Percentiles rank a stretch among this genome's conserved stretches.
Conservation (phyloP, 345 rosid species). For the Eucalyptus cloeziana region DNA sequence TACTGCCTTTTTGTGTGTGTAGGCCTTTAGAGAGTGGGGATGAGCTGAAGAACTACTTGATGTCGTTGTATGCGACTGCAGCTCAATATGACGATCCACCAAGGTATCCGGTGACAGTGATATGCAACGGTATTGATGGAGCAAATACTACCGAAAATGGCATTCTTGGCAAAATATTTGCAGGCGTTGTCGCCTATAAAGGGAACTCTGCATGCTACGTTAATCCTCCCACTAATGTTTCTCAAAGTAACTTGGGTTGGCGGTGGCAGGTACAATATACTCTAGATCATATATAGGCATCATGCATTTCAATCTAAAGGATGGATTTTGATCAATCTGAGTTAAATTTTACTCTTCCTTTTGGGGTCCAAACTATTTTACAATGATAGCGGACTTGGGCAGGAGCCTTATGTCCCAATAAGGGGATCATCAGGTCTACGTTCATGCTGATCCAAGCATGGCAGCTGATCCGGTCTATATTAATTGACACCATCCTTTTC, state of each 20-base stretch:
- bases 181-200: slow-evolving; percentile 4
- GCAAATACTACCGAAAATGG: not conserved
- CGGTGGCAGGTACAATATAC: slow-evolving; percentile 26
- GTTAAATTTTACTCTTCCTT: not conserved
- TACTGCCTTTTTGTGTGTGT: not conserved
- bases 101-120: not conserved
- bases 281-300: not conserved
- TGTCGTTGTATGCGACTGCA: not conserved
- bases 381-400: no score
- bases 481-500: not conserved
- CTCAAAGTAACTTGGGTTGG: slow-evolving; percentile 9
- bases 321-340: not conserved
- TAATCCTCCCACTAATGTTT: not conserved
- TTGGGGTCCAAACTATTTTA: not conserved
- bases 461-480: not conserved
- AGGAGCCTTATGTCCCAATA: no score
- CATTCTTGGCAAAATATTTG: slow-evolving; percentile 13
- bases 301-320: not conserved
- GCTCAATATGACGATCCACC: slow-evolving; percentile 40
- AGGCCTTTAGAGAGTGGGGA: slow-evolving; percentile 10
- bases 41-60: slow-evolving; percentile 18
- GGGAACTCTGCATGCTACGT: slow-evolving; percentile 5
- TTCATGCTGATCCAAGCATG: not conserved
- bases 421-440: no score
- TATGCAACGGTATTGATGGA: slow-evolving; percentile 25